Conservation (phyloP, 2,329 filamentous ascomycete genomes). For the Huntiella moniliformis region DNA sequence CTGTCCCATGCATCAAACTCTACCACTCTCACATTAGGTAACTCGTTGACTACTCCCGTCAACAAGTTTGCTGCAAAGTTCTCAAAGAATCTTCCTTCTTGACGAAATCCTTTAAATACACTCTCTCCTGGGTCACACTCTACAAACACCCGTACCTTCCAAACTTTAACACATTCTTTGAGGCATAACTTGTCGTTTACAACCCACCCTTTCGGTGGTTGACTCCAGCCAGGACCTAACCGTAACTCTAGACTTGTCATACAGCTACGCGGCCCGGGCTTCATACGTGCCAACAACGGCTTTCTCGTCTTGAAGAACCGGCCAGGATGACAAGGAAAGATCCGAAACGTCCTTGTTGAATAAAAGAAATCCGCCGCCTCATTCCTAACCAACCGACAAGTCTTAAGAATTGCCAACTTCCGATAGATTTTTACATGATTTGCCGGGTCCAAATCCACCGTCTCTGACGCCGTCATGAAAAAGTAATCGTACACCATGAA, state of each 20-base stretch:
- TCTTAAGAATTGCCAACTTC: constrained; percentile 40
- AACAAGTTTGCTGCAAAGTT: constrained; percentile 42
- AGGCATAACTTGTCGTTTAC: constrained; percentile 47
- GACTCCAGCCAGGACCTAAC: constrained; percentile 53
- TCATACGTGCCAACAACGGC: constrained; percentile 49
- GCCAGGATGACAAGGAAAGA: constrained; percentile 47
- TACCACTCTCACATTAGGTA: constrained; percentile 37
- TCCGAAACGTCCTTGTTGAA: constrained; percentile 38
- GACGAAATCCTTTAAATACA: constrained; percentile 48
- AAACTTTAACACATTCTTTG: constrained; percentile 38
- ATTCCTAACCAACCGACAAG: constrained; percentile 38
- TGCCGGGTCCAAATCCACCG: constrained; percentile 47
- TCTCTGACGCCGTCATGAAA: constrained; percentile 32
- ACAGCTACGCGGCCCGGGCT: constrained; percentile 36
- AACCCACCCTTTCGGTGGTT: constrained; percentile 51
- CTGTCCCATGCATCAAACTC: constrained; percentile 52
- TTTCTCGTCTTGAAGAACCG: constrained; percentile 55
- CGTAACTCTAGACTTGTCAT: constrained; percentile 50
- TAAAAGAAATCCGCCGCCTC: constrained; percentile 52
- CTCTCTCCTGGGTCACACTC: constrained; percentile 53
- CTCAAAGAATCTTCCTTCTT: constrained; percentile 50
- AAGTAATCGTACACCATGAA: constrained; percentile 48
- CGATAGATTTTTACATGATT: constrained; percentile 45
- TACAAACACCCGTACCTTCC: constrained; percentile 46
- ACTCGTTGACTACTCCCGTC: constrained; percentile 32